Base-by-base conservation (phyloP, 345 rosid genomes). In the Erucastrum elatum region DNA sequence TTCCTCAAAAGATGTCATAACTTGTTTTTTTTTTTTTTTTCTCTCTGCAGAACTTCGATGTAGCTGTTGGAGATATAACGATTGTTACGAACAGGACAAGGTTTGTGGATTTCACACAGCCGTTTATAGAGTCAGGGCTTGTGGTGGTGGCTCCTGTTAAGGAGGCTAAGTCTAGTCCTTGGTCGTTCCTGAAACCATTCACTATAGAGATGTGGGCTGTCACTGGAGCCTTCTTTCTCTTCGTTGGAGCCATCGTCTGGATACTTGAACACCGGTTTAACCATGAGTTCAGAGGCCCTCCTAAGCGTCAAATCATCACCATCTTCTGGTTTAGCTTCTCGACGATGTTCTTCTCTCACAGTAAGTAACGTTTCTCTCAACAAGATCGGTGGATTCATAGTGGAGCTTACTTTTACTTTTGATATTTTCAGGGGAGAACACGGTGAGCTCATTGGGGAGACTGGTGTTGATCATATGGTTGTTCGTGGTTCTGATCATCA, bases 381-480 rank as follows among this genome's bases (percentile, higher is more conserved):
- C 66, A 29, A 71, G 39, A 59, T n/a, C 8, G 6, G 71, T 27
- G 3, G 31, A 58, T 25, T 25, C 73, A 72, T 15, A 58, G 31
- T 56, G 51, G 13, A 58, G 77, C 64, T 60, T 29, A 12, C 64
- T 69, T 35, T 30, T 51, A 34, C 58, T 41, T 64, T 21, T 56
- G 31, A 75, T 41, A n/a, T 35, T 68, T 72, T 60, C 80, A 94
- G 98, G 97, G 61, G 99, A 95, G 89, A 95, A 89, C 84, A 95
- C 99, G 0, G 86, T 87, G 77, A 91, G 99, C 86, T 61, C 91
- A 64, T 66, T 89, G 82, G 99, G 97, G 17, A 89, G 99, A 59
- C 35, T 89, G 66, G 98, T 95, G 69, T 84, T 95, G 58, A 88
- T 95, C 85, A 85, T 95, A 70, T 95, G 99, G 99, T 85, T 95